Evolutionary conservation across 1,284 basidiomycete genomes (phyloP).

Genomic region (Moesziomyces parantarcticus): DNA sequence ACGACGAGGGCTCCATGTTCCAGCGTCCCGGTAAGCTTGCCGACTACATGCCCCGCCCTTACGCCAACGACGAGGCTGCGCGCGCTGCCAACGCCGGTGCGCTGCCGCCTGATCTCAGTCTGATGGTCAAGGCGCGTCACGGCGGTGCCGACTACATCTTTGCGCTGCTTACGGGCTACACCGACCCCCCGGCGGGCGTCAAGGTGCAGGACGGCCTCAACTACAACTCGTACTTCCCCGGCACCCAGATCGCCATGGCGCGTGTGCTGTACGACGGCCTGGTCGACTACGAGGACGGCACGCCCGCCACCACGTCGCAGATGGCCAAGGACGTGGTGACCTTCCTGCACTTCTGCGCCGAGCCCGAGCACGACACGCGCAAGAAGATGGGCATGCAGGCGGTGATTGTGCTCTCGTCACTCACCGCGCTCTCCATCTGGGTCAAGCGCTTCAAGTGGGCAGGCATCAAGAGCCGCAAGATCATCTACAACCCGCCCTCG

Average conservation of each 20-base stretch:
- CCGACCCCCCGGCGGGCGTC: constrained; percentile 95
- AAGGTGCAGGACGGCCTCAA: constrained; percentile 79
- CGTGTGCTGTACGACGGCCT: constrained; percentile 88
- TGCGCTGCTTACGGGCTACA: constrained; percentile 95
- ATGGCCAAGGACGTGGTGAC: constrained; percentile 99
- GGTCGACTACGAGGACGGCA: constrained; percentile 73
- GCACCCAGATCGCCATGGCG: constrained; percentile 92
- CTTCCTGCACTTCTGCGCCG: constrained; percentile 79
- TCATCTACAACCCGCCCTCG: constrained; percentile 60
- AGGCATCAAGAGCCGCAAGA: constrained; percentile 59
- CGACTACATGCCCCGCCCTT: constrained; percentile 95
- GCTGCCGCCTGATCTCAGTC: constrained; percentile 93
- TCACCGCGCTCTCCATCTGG: constrained; percentile 60
- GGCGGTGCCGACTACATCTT: constrained; percentile 97
- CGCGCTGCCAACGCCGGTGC: constrained; percentile 93
- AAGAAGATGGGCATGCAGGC: constrained; percentile 87
- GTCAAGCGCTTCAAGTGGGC: constrained; percentile 65
- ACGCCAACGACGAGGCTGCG: constrained; percentile 98
- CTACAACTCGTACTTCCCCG: constrained; percentile 69
- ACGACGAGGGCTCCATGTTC: constrained; percentile 97
- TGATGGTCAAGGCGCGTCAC: constrained; percentile 98
- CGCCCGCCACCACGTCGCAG: constrained; percentile 96
- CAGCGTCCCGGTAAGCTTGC: constrained; percentile 95
- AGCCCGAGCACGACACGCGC: constrained; percentile 97
- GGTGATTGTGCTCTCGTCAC: constrained; percentile 53